Percentiles rank a stretch among this genome's conserved stretches.
phyloP scores from a whole-genome alignment of 345 rosid species.

The Citrus unshiu region DNA sequence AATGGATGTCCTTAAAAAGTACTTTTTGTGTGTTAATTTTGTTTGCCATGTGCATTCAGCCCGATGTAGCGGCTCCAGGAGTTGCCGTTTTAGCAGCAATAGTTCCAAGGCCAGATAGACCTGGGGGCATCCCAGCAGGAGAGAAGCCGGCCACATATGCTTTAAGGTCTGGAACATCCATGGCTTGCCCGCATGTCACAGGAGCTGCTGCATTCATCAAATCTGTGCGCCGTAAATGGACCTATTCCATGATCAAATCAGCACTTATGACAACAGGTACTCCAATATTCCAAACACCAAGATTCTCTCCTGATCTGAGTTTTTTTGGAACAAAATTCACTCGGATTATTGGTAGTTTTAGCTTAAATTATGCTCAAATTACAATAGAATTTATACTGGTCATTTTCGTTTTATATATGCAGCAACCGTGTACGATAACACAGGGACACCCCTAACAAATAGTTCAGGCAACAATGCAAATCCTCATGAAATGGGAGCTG shows the following conservation, averaged over 20 bases:
- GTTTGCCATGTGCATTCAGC: conserved; percentile 29
- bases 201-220: conserved; percentile 66
- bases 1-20: too few species aligned
- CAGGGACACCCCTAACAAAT: conserved; percentile 41
- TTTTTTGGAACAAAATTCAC: too few species aligned
- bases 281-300: too few species aligned
- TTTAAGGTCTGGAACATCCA: conserved; percentile 66
- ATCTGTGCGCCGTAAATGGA: conserved; percentile 55
- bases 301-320: too few species aligned
- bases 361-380: too few species aligned
- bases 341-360: too few species aligned
- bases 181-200: conserved; percentile 87
- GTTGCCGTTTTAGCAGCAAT: conserved; percentile 68
- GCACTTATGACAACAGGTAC: conserved; percentile 80
- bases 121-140: conserved; percentile 24
- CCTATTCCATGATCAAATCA: conserved; percentile 66
- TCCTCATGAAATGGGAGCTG: conserved; percentile 69
- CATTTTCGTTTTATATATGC: conserved; percentile 9
- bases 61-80: conserved; percentile 84
- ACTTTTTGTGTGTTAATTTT: too few species aligned
- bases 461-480: conserved; percentile 40
- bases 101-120: conserved; percentile 30
- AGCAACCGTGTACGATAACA: conserved; percentile 49
- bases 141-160: conserved; percentile 37
- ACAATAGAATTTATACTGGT: too few species aligned